Evolutionary conservation across 441 rosid species (phyloP).

Genomic region (Biscutella laevigata): DNA sequence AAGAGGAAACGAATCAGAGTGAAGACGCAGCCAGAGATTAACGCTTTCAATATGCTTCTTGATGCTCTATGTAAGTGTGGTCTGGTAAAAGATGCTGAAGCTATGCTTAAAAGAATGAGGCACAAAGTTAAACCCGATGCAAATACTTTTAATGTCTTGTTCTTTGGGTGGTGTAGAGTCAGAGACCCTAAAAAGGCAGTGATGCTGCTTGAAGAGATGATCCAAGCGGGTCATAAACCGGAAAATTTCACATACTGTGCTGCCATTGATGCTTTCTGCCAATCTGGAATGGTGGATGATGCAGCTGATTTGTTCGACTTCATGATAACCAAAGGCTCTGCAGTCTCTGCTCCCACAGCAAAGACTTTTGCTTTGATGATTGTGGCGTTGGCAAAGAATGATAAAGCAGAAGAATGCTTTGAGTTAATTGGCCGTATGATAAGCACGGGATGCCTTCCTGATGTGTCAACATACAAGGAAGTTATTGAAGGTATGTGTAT

Average conservation of each 20-base stretch:
- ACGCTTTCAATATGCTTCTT: conserved; percentile 72
- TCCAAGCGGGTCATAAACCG: conserved; percentile 61
- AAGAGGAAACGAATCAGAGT: conserved; percentile 76
- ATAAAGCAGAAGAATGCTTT: conserved; percentile 55
- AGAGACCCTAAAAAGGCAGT: conserved; percentile 63
- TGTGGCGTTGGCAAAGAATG: conserved; percentile 50
- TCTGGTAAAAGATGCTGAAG: conserved; percentile 61
- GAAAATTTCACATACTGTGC: conserved; percentile 77
- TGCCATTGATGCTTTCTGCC: conserved; percentile 77
- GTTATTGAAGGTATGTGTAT: conserved; percentile 75
- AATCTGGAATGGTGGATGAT: conserved; percentile 66
- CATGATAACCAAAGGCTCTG: conserved; percentile 74
- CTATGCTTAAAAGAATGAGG: conserved; percentile 47
- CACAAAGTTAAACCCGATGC: conserved; percentile 51
- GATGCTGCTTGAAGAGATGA: conserved; percentile 75
- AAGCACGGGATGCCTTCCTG: conserved; percentile 74
- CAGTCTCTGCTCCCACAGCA: conserved; percentile 76
- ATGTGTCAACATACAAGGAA: conserved; percentile 76
- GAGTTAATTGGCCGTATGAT: conserved; percentile 65
- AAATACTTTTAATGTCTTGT: conserved; percentile 64
- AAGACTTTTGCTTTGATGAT: conserved; percentile 68
- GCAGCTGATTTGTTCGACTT: conserved; percentile 74
- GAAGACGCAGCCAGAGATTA: conserved; percentile 82
- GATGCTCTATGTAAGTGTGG: conserved; percentile 86
- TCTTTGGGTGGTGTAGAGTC: conserved; percentile 87